These are phyloP conservation scores for Backusella mclennaniae DNA, from an alignment of 192 early-diverging fungal species.

Conservation along the genomic window DNA sequence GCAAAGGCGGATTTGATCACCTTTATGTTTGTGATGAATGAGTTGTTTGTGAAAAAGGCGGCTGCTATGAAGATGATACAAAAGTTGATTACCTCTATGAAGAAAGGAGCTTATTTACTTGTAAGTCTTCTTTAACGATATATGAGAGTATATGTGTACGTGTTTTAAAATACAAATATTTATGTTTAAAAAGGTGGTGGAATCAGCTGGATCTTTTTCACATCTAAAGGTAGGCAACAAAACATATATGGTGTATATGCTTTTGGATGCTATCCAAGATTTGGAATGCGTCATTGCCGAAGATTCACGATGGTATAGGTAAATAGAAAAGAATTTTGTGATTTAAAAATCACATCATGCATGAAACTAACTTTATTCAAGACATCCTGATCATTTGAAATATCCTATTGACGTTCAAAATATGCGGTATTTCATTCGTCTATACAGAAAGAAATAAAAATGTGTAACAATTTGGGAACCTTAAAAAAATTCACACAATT, in stretches of 20 bases:
- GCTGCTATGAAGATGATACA: constrained; percentile 77
- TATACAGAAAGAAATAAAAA: constrained; percentile 71
- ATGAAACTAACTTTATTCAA: neutral
- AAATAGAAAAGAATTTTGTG: constrained; percentile 3
- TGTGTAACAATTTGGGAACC: neutral
- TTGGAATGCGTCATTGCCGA: constrained; percentile 65
- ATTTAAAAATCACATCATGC: neutral
- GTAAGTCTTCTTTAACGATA: constrained; percentile 36
- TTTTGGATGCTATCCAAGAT: constrained; percentile 77
- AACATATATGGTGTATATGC: constrained; percentile 88
- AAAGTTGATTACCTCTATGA: constrained; percentile 61
- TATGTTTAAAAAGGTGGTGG: constrained; percentile 54
- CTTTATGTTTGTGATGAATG: constrained; percentile 91
- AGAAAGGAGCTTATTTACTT: constrained; percentile 65
- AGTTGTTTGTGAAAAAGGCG: constrained; percentile 78
- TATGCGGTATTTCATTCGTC: constrained; percentile 89
- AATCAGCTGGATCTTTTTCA: constrained; percentile 93
- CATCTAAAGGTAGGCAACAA: constrained; percentile 69
- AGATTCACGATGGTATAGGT: constrained; percentile 78
- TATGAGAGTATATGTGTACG: neutral
- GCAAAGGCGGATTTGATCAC: constrained; percentile 69
- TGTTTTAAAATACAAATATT: neutral
- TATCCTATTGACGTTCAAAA: constrained; percentile 84
- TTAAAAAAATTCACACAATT: neutral
- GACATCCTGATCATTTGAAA: constrained; percentile 53